Evolutionary conservation across 164 flowering plant species (phyloP).

Genomic region (Cinnamomum chago): DNA sequence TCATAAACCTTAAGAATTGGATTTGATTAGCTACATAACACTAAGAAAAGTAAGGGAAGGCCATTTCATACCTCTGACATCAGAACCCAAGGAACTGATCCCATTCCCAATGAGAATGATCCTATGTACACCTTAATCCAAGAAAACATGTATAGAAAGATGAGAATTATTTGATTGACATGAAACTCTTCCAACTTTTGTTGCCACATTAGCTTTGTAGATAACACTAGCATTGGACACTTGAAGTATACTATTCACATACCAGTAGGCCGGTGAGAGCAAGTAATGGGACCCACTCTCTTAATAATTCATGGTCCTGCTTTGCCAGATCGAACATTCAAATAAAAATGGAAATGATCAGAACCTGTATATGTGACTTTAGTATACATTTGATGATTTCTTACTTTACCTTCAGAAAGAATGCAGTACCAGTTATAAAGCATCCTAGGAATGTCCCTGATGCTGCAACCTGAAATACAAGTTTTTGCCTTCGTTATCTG

Average conservation of each 20-base stretch:
- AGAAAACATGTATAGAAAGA: background rate
- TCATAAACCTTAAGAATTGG: background rate
- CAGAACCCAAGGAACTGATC: constrained; percentile 91
- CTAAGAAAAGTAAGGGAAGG: background rate
- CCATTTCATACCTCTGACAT: constrained; percentile 82
- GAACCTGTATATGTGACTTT: background rate
- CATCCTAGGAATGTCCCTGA: constrained; percentile 62
- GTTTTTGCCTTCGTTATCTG: background rate
- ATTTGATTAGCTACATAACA: background rate
- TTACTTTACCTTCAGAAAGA: constrained; percentile 61
- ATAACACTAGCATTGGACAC: background rate
- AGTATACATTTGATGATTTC: background rate
- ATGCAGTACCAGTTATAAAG: constrained; percentile 51
- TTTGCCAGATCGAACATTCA: background rate
- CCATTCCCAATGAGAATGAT: constrained; percentile 81
- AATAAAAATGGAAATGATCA: background rate
- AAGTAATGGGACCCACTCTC: constrained; percentile 39
- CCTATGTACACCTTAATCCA: constrained; percentile 51
- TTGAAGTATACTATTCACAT: constrained; percentile 5
- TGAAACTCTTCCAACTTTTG: background rate
- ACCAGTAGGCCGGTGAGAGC: constrained; percentile 80
- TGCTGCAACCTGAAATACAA: constrained; percentile 52
- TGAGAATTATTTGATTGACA: no score
- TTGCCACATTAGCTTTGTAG: background rate
- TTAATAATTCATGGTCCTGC: constrained; percentile 49